phyloP scores from a whole-genome alignment of 1,284 basidiomycete species.

The Wolfiporia cocos region DNA sequence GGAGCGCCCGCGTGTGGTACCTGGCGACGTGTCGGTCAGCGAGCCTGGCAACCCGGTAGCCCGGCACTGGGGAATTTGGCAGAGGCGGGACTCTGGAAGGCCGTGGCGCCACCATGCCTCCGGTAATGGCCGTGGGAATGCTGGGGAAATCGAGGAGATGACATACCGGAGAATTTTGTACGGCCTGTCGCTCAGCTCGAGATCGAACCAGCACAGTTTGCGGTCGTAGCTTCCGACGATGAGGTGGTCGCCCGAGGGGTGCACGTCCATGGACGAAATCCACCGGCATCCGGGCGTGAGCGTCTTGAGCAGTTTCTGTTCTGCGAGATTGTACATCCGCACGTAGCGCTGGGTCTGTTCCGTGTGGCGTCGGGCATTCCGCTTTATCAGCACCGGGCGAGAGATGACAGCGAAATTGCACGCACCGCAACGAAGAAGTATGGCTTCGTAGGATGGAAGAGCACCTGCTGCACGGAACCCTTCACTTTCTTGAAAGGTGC shows the following conservation, averaged over 20 bases:
- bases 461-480: conserved; percentile 84
- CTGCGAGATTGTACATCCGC: conserved; percentile 90
- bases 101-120: no score
- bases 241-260: conserved; percentile 93
- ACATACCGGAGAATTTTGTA: conserved; percentile 88
- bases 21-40: conserved; percentile 40
- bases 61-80: no score
- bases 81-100: no score
- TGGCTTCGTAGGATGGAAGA: conserved; percentile 93
- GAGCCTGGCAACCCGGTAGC: no score
- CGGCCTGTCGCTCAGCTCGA: conserved; percentile 92
- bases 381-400: no score
- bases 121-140: no score
- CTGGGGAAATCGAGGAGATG: no score
- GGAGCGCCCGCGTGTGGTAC: conserved; percentile 91
- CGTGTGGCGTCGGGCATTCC: no score
- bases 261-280: conserved; percentile 96
- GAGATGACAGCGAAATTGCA: no score
- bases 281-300: conserved; percentile 90
- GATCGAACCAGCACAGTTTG: conserved; percentile 97
- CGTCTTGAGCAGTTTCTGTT: conserved; percentile 91
- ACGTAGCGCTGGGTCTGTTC: conserved; percentile 91
- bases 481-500: conserved; percentile 95
- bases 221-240: conserved; percentile 97
- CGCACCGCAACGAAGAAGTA: conserved; percentile 96